Base-by-base conservation (phyloP, 768 basidiomycete species). In the Termitomyces sp. region DNA sequence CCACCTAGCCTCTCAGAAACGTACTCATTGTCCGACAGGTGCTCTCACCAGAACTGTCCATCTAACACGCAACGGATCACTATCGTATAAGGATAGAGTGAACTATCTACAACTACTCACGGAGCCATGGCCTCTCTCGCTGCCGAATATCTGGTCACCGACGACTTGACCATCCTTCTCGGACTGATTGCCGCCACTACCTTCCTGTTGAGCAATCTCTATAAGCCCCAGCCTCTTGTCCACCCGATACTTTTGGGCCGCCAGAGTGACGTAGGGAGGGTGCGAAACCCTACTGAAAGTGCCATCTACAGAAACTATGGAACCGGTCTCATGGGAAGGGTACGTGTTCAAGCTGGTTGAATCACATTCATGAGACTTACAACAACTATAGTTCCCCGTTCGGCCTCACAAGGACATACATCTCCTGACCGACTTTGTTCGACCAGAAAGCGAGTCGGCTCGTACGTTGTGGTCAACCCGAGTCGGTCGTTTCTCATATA, bases 171-270 rank as follows among this genome's bases (percentile, higher is more conserved):
- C 34, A 82, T 91, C 58, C 80, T 91, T 34, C 80, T 92, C 10
- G 85, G 84, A 51, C 81, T 92, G 60, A 85, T 88, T 36, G 84
- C 85, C 4, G 87, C 86, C 3, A 88, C 88, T 9, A 80, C 90
- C 39, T 91, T 90, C 68, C 77, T 91, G 33, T 75, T 92, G 45
- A 85, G 85, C 66, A 91, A 85, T 68, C 74, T 90, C 59, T 90
- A 91, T 73, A 90, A 82, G 63, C 89, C 88, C 4, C 88, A 89
- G 63, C 86, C 88, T 2, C 82, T 95, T 44, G 93, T 95, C 0
- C 94, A 97, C 66, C 94, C 94, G n/a, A 89, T 98, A 62, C 79
- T 96, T 9, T 81, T 98, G 1, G 94, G 94, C 7, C 77, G 93
- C 51, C 94, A 98, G 78, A 92, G 92, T 64, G 95, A 97, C 69